Percentiles rank a stretch among this genome's conserved stretches.
These are phyloP conservation scores for Psilocybe sp. DNA, from an alignment of 768 basidiomycete genomes.

Conservation along the genomic window DNA sequence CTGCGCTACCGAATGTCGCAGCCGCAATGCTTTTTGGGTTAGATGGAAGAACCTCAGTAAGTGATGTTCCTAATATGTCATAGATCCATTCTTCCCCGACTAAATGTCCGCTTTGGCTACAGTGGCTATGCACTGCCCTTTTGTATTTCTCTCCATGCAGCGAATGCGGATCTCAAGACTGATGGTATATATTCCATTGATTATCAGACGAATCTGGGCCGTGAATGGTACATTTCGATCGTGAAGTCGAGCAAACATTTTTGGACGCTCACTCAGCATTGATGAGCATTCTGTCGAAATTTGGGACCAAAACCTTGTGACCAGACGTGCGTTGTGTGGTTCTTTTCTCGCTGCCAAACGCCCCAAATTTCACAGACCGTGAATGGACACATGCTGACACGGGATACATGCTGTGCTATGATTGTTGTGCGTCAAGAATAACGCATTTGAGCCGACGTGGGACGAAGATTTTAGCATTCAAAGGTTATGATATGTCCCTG, in stretches of 20 bases:
- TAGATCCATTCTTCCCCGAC: not conserved
- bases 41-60: constrained; percentile 9
- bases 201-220: no score
- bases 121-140: no score
- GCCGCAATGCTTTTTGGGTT: not conserved
- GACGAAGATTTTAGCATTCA: constrained; percentile 20
- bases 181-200: no score
- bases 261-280: constrained; percentile 4
- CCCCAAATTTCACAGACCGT: no score
- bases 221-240: not conserved
- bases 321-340: constrained; percentile 7
- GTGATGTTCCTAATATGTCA: not conserved
- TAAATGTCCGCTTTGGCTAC: not conserved
- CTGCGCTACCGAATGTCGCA: constrained; percentile 59
- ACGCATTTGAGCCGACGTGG: constrained; percentile 26
- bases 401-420: not conserved
- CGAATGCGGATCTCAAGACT: no score
- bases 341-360: constrained; percentile 11
- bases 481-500: constrained; percentile 14
- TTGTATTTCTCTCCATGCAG: no score
- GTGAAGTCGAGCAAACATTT: not conserved
- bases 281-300: not conserved
- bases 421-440: constrained; percentile 13
- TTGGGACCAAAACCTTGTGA: constrained; percentile 8
- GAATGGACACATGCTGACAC: no score